Percentiles rank a stretch among this genome's conserved stretches.
These are phyloP conservation scores for Diaporthe longicolla DNA, from an alignment of 2,329 filamentous ascomycete species.

Conservation along the genomic window DNA sequence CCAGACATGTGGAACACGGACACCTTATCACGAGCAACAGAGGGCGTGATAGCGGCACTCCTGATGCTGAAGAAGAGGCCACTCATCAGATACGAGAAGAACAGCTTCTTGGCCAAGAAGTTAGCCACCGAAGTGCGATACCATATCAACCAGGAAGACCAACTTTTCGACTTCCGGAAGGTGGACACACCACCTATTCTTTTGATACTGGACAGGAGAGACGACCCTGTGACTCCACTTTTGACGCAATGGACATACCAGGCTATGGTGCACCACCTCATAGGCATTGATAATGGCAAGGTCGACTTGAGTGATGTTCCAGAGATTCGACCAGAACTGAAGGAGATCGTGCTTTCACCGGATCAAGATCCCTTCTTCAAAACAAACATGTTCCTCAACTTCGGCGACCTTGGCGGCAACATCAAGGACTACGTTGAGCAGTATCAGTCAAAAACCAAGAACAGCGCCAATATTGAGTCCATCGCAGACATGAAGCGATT, in stretches of 20 bases:
- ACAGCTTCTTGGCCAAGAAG: conserved; percentile 91
- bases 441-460: conserved; percentile 98
- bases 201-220: conserved; percentile 89
- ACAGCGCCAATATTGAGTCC: conserved; percentile 94
- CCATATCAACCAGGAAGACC: conserved; percentile 93
- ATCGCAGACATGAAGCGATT: conserved; percentile 99
- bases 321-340: conserved; percentile 87
- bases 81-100: conserved; percentile 92
- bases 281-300: conserved; percentile 95
- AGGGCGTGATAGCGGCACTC: conserved; percentile 87
- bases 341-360: conserved; percentile 94
- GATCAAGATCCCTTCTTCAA: conserved; percentile 99
- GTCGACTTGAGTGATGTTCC: conserved; percentile 89
- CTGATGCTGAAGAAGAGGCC: conserved; percentile 97
- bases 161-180: conserved; percentile 95
- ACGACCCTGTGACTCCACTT: conserved; percentile 94
- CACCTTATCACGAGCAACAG: conserved; percentile 85
- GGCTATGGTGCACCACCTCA: conserved; percentile 98
- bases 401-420: conserved; percentile 93
- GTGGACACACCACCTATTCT: conserved; percentile 95
- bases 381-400: conserved; percentile 99
- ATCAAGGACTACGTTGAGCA: conserved; percentile 99
- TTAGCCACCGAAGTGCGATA: conserved; percentile 93
- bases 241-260: conserved; percentile 99
- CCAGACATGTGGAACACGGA: conserved; percentile 94